Percentiles rank a stretch among this genome's conserved stretches.
These are phyloP conservation scores for Wolfiporia cocos DNA, from an alignment of 1,284 basidiomycete species.

Conservation along the genomic window DNA sequence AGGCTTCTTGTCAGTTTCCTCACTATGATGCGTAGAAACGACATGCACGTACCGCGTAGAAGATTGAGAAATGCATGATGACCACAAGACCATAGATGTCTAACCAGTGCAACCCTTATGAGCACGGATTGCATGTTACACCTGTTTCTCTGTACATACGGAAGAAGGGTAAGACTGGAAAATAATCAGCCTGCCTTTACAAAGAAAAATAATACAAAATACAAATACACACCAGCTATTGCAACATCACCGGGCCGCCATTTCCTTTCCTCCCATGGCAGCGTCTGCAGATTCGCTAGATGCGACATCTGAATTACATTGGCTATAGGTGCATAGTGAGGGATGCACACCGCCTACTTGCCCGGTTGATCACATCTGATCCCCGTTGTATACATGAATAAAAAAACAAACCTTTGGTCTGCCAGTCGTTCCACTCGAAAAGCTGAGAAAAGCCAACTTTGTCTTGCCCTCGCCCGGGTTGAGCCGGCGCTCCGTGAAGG, in stretches of 20 bases:
- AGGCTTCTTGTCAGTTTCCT: slow-evolving; percentile 22
- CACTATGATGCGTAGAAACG: not conserved
- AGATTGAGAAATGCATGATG: slow-evolving; percentile 47
- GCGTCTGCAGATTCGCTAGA: slow-evolving; percentile 39
- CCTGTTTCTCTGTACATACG: slow-evolving; percentile 17
- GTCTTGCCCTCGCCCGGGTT: slow-evolving; percentile 60
- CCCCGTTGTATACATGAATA: not conserved
- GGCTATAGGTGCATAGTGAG: slow-evolving; percentile 32
- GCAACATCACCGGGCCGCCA: slow-evolving; percentile 52
- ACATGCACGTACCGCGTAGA: slow-evolving; percentile 33
- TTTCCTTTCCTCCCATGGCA: slow-evolving; percentile 26
- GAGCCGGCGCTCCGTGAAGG: slow-evolving; percentile 48
- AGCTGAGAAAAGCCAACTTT: slow-evolving; percentile 69
- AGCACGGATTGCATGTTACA: too few species aligned
- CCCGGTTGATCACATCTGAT: too few species aligned
- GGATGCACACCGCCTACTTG: slow-evolving; percentile 12
- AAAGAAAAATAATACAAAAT: too few species aligned
- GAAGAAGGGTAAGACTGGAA: slow-evolving; percentile 21
- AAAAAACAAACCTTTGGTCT: slow-evolving; percentile 57
- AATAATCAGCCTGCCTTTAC: not conserved
- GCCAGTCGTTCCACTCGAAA: slow-evolving; percentile 82
- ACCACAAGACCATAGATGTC: slow-evolving; percentile 64
- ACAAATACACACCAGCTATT: slow-evolving; percentile 34
- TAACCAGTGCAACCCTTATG: too few species aligned
- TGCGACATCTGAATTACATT: slow-evolving; percentile 55